A percentile compares a stretch with the other conserved stretches of the same genome.
Evolutionary conservation across 2,329 filamentous ascomycete species (phyloP).

Genomic region (Westerdykella sp.): DNA sequence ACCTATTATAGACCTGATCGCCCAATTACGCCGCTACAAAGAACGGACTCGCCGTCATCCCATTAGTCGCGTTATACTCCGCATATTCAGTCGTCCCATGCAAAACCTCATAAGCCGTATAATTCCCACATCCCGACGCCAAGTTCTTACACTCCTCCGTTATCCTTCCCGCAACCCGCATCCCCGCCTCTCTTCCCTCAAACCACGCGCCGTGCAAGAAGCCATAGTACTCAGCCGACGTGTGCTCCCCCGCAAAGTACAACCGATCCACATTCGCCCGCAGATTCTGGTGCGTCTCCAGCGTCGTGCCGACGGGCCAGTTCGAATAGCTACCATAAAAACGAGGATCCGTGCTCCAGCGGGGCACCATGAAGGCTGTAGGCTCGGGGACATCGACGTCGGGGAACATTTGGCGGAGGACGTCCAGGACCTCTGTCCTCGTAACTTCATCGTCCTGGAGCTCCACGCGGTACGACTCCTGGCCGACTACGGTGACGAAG

Average conservation of each 20-base stretch:
- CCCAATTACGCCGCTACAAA: too few species aligned
- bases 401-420: constrained; percentile 58
- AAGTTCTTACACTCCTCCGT: too few species aligned
- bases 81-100: too few species aligned
- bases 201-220: constrained; percentile 46
- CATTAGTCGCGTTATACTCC: too few species aligned
- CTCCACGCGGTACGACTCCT: constrained; percentile 54
- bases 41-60: too few species aligned
- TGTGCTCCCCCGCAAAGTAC: constrained; percentile 59
- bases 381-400: constrained; percentile 53
- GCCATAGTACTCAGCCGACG: constrained; percentile 54
- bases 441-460: constrained; percentile 54
- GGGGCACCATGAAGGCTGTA: constrained; percentile 54
- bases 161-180: constrained; percentile 22
- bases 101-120: too few species aligned
- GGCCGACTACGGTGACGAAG: constrained; percentile 57
- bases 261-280: constrained; percentile 53
- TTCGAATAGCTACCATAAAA: constrained; percentile 60
- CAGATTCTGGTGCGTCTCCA: constrained; percentile 60
- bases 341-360: constrained; percentile 50
- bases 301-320: constrained; percentile 58
- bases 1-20: too few species aligned
- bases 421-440: constrained; percentile 49
- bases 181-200: constrained; percentile 29
- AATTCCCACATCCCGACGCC: too few species aligned